These are phyloP conservation scores for Chlorella sp. DNA, from an alignment of 139 green algal genomes.

Conservation along the genomic window DNA sequence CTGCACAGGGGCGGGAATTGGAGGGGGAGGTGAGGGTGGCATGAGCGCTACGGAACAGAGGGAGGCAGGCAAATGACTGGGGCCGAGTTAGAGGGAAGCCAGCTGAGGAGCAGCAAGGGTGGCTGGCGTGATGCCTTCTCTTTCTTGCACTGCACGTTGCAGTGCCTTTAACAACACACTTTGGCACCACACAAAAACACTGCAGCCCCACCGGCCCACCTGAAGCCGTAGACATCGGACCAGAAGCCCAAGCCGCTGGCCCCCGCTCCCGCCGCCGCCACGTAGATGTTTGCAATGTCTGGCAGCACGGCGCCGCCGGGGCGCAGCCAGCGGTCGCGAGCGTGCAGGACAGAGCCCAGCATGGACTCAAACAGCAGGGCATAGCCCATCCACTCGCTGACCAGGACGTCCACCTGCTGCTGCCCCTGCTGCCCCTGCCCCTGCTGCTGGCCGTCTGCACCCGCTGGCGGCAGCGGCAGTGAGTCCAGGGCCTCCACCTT, in stretches of 20 bases:
- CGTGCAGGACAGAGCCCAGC: conserved; percentile 87
- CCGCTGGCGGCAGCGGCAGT: conserved; percentile 41
- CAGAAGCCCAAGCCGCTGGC: conserved; percentile 82
- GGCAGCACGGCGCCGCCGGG: conserved; percentile 93
- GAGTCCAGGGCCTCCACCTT: conserved; percentile 75
- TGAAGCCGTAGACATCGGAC: conserved; percentile 93
- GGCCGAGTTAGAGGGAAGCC: too few species aligned
- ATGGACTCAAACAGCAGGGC: conserved; percentile 98
- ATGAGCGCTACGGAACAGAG: too few species aligned
- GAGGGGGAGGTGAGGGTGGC: background rate
- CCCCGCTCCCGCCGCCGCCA: conserved; percentile 68
- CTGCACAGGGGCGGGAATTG: background rate
- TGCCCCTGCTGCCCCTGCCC: background rate
- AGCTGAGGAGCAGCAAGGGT: too few species aligned
- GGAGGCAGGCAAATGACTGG: too few species aligned
- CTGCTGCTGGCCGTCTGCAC: background rate
- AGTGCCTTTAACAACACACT: too few species aligned
- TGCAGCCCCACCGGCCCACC: conserved; percentile 3
- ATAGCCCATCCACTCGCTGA: conserved; percentile 99
- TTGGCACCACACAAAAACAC: too few species aligned
- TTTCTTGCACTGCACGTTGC: too few species aligned
- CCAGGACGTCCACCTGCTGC: conserved; percentile 85
- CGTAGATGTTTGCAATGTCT: conserved; percentile 79
- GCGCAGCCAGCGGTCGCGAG: conserved; percentile 77
- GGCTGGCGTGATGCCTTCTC: too few species aligned